Evolutionary conservation across 1,139 yeast genomes (phyloP).

Genomic region (Ogataea hybrid): DNA sequence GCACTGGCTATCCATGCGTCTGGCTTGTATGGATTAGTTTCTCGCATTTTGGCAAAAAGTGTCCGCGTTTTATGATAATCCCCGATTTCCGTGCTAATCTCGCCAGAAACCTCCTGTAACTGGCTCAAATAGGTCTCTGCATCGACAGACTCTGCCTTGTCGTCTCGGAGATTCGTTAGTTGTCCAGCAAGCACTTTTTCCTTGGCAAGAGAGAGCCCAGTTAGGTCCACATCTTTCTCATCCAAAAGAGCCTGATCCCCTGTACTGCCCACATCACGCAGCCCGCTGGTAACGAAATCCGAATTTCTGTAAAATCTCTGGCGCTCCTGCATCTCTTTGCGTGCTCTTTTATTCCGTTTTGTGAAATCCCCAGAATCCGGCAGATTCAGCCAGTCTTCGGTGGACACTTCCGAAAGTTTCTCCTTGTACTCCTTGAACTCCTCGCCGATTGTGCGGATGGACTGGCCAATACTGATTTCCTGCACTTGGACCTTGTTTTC

Average conservation of each 20-base stretch:
- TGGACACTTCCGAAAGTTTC: slow-evolving; percentile 55
- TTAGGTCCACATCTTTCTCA: slow-evolving; percentile 36
- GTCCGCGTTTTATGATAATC: slow-evolving; percentile 60
- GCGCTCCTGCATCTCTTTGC: slow-evolving; percentile 61
- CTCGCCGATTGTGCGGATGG: slow-evolving; percentile 34
- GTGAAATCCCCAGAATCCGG: slow-evolving; percentile 94
- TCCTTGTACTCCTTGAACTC: slow-evolving; percentile 64
- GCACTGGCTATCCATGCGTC: slow-evolving; percentile 91
- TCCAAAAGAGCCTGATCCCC: slow-evolving; percentile 14
- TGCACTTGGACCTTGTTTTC: slow-evolving; percentile 24
- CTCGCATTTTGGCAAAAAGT: slow-evolving; percentile 65
- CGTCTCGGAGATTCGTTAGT: slow-evolving; percentile 37
- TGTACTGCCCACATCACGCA: slow-evolving; percentile 25
- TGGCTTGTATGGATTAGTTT: slow-evolving; percentile 70
- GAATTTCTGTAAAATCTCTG: slow-evolving; percentile 83
- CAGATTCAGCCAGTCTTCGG: slow-evolving; percentile 73
- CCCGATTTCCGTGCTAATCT: slow-evolving; percentile 39
- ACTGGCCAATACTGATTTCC: slow-evolving; percentile 28
- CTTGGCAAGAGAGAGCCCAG: slow-evolving; percentile 50
- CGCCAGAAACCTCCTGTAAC: slow-evolving; percentile 20
- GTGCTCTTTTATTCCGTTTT: slow-evolving; percentile 66
- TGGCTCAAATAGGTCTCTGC: slow-evolving; percentile 22
- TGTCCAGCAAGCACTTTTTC: slow-evolving; percentile 50
- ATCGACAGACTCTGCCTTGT: slow-evolving; percentile 15
- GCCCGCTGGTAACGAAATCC: slow-evolving; percentile 53